Evolutionary conservation across 805 yeast genomes (phyloP).

Genomic region (Pichia insulana): DNA sequence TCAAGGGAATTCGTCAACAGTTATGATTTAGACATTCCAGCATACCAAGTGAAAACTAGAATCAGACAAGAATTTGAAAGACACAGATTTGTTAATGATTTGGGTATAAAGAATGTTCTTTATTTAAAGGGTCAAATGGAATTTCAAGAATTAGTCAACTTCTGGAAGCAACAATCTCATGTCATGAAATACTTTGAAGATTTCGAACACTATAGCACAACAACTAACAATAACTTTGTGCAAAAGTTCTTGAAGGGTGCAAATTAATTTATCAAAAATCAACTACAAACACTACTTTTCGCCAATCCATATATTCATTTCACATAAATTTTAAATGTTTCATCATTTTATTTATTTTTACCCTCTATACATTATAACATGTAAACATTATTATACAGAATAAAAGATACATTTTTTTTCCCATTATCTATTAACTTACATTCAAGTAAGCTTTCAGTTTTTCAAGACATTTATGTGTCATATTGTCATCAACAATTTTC

Average conservation of each 20-base stretch:
- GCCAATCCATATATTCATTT: slow-evolving; percentile 5
- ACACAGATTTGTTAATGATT: slow-evolving; percentile 60
- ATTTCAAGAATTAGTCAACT: slow-evolving; percentile 77
- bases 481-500: slow-evolving; percentile 35
- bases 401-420: not conserved
- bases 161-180: slow-evolving; percentile 86
- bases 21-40: slow-evolving; percentile 70
- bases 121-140: slow-evolving; percentile 85
- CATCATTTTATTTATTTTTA: slow-evolving; percentile 16
- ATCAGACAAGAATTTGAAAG: slow-evolving; percentile 87
- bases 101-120: slow-evolving; percentile 57
- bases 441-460: slow-evolving; percentile 14
- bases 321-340: not conserved
- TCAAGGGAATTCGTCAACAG: slow-evolving; percentile 42
- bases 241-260: slow-evolving; percentile 67
- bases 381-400: not conserved
- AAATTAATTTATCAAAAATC: slow-evolving; percentile 15
- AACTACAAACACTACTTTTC: slow-evolving; percentile 24
- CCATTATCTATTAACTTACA: not conserved
- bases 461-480: slow-evolving; percentile 30
- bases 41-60: slow-evolving; percentile 70
- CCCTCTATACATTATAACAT: not conserved
- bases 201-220: slow-evolving; percentile 46
- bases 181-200: slow-evolving; percentile 75
- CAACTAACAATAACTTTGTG: slow-evolving; percentile 54